Percentiles rank a stretch among this genome's conserved stretches.
Evolutionary conservation across 352 stramenopile species (phyloP).

Genomic region (Ophiocytium majus): DNA sequence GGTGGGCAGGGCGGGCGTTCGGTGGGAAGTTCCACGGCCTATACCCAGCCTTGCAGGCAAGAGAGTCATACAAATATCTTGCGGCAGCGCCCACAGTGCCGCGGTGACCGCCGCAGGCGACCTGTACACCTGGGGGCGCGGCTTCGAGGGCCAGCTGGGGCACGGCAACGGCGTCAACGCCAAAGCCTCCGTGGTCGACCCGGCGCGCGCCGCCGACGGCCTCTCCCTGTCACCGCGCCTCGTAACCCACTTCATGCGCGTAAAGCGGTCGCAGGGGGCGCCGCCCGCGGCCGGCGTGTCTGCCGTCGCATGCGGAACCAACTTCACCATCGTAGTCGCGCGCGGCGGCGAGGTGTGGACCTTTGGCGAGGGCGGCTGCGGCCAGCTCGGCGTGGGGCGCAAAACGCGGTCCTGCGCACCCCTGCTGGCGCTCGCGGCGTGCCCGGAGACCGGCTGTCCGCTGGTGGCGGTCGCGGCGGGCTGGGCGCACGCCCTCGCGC

Average conservation of each 20-base stretch:
- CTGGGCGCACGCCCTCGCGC: constrained; percentile 66
- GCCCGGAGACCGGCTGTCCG: constrained; percentile 48
- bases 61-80: constrained; percentile 62
- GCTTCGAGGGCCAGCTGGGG: constrained; percentile 77
- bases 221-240: constrained; percentile 74
- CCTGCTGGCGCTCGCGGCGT: constrained; percentile 16
- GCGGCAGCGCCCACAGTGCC: constrained; percentile 68
- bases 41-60: constrained; percentile 35
- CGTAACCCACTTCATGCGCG: constrained; percentile 59
- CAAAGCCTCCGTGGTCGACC: not conserved
- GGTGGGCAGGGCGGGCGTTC: not conserved
- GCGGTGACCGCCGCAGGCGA: constrained; percentile 73
- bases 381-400: constrained; percentile 52
- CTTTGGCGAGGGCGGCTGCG: constrained; percentile 67
- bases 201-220: constrained; percentile 28
- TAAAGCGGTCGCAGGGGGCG: constrained; percentile 38
- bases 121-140: constrained; percentile 80
- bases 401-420: constrained; percentile 7
- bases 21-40: not conserved
- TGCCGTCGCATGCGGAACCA: constrained; percentile 68
- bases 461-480: constrained; percentile 69
- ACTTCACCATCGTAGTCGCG: constrained; percentile 72
- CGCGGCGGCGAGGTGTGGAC: constrained; percentile 67
- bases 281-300: constrained; percentile 61
- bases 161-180: constrained; percentile 59